phyloP scores from a whole-genome alignment of 768 basidiomycete genomes.

The Xanthoconium stramineum region DNA sequence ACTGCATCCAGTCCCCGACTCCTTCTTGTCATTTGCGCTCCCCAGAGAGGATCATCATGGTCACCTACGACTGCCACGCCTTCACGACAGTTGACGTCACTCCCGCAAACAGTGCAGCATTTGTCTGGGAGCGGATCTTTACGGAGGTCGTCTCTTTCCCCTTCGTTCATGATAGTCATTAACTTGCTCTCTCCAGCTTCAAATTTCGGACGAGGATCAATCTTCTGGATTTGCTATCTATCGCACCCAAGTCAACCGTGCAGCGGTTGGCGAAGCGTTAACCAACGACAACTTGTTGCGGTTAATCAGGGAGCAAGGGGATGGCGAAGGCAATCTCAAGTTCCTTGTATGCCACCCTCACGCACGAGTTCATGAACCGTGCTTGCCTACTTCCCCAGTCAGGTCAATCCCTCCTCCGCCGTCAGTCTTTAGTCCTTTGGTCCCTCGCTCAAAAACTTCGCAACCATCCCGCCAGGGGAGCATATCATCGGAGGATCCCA shows the following conservation, averaged over 20 bases:
- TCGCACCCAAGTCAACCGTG: constrained; percentile 82
- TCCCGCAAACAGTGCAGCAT: constrained; percentile 57
- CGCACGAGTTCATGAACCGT: constrained; percentile 55
- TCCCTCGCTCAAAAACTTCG: constrained; percentile 43
- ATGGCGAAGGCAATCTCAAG: constrained; percentile 78
- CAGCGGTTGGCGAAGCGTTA: constrained; percentile 70
- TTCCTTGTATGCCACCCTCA: constrained; percentile 73
- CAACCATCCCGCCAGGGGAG: constrained; percentile 66
- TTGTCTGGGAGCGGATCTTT: constrained; percentile 78
- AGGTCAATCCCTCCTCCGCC: constrained; percentile 51
- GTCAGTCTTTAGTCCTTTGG: constrained; percentile 46
- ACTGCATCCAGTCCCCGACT: constrained; percentile 27
- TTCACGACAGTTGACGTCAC: constrained; percentile 72
- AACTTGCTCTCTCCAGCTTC: constrained; percentile 45
- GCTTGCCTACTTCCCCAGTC: constrained; percentile 38
- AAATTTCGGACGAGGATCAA: constrained; percentile 83
- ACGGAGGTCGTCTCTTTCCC: constrained; percentile 53
- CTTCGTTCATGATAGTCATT: constrained; percentile 2
- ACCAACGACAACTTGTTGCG: constrained; percentile 66
- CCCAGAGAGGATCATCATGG: constrained; percentile 48
- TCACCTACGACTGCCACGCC: constrained; percentile 75
- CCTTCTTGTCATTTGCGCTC: constrained; percentile 29
- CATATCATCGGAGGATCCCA: constrained; percentile 60
- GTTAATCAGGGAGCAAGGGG: constrained; percentile 69
- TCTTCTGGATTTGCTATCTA: constrained; percentile 68